Evolutionary conservation across 164 flowering plant species (phyloP).

Genomic region (Euptelea pleiosperma): DNA sequence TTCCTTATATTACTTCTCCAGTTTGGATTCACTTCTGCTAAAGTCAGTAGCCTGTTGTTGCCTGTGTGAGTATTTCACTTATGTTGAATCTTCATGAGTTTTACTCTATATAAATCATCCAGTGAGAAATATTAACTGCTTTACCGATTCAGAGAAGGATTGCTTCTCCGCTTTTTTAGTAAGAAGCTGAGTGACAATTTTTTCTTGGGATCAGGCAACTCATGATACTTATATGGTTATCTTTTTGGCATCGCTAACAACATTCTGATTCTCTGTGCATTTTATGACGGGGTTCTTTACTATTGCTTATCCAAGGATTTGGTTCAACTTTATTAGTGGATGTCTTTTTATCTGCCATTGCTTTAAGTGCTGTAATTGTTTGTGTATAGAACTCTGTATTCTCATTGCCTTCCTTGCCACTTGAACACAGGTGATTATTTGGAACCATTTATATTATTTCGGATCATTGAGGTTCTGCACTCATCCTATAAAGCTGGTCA

Average conservation of each 20-base stretch:
- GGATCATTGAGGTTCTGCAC: constrained; percentile 68
- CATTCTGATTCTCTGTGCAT: not conserved
- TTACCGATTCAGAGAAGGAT: not conserved
- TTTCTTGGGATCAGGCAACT: not conserved
- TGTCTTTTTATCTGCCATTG: not conserved
- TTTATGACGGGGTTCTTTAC: no score
- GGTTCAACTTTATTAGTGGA: not conserved
- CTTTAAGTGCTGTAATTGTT: not conserved
- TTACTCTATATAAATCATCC: no score
- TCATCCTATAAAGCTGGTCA: constrained; percentile 69
- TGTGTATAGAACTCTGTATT: constrained; percentile 2
- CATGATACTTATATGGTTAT: not conserved
- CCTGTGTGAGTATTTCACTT: constrained; percentile 51
- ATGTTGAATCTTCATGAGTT: not conserved
- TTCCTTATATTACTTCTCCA: constrained; percentile 71
- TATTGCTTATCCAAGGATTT: no score
- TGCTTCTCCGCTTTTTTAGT: not conserved
- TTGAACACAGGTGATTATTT: constrained; percentile 50
- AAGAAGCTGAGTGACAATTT: not conserved
- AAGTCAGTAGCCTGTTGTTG: constrained; percentile 66
- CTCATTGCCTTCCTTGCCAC: constrained; percentile 8
- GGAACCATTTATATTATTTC: constrained; percentile 53
- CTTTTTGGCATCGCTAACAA: not conserved
- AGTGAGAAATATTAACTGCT: not conserved
- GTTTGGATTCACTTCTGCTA: constrained; percentile 46